Percentiles rank a stretch among this genome's conserved stretches.
Conservation (phyloP, 2,329 filamentous ascomycete species). For the Xylaria sp. region DNA sequence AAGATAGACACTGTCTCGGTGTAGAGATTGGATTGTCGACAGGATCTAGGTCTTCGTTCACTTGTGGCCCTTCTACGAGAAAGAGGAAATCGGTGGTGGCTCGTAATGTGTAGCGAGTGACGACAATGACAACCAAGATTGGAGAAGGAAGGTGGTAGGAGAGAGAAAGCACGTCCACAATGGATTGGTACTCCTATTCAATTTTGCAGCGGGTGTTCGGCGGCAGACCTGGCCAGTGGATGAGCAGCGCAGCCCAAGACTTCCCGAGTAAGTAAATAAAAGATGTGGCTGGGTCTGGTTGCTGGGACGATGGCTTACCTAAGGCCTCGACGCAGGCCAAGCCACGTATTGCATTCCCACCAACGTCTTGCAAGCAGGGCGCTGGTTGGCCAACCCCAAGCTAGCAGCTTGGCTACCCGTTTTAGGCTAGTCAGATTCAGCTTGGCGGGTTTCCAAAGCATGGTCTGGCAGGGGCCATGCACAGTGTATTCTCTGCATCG, state of each 20-base stretch:
- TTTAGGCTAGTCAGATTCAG: conserved; percentile 8
- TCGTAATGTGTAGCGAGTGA: conserved; percentile 36
- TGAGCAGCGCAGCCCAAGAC: conserved; percentile 33
- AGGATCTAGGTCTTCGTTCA: conserved; percentile 42
- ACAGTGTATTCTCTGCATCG: conserved; percentile 9
- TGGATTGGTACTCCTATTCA: conserved; percentile 45
- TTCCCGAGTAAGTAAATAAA: conserved; percentile 47
- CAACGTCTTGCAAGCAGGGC: not conserved
- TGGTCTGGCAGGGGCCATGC: not conserved
- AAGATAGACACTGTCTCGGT: conserved; percentile 43
- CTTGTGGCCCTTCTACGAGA: conserved; percentile 41
- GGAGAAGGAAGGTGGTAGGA: conserved; percentile 30
- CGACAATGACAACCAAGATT: conserved; percentile 25
- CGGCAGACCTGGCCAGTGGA: conserved; percentile 3
- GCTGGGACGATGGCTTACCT: conserved; percentile 42
- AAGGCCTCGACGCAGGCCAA: conserved; percentile 21
- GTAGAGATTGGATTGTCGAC: conserved; percentile 41
- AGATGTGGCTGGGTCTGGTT: conserved; percentile 49
- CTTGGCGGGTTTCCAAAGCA: not conserved
- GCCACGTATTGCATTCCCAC: conserved; percentile 34
- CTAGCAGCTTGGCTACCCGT: not conserved
- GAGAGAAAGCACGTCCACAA: conserved; percentile 34
- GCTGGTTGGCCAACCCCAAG: conserved; percentile 6
- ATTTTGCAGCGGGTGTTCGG: conserved; percentile 35
- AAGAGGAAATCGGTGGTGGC: conserved; percentile 40